Conservation (phyloP, 2,329 filamentous ascomycete species). For the Cladobotryum protrusum region DNA sequence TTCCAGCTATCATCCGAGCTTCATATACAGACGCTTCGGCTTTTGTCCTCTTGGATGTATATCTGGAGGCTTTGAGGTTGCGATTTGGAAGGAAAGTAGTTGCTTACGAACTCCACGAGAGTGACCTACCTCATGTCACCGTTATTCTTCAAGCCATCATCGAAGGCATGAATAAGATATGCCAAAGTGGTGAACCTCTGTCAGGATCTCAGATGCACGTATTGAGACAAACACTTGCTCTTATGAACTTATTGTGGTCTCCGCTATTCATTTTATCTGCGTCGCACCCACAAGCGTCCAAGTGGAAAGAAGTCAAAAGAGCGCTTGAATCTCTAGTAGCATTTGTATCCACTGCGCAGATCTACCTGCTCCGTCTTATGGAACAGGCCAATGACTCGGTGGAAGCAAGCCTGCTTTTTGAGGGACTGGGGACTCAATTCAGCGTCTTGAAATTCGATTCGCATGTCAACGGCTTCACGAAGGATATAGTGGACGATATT, state of each 20-base stretch:
- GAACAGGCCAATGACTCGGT: conserved; percentile 14
- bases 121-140: conserved; percentile 27
- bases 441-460: conserved; percentile 14
- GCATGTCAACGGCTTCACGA: conserved; percentile 34
- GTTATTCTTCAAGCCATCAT: conserved; percentile 27
- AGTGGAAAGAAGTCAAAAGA: conserved; percentile 17
- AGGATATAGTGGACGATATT: conserved; percentile 40
- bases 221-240: conserved; percentile 21
- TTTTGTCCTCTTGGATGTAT: conserved; percentile 47
- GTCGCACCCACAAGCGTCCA: conserved; percentile 3
- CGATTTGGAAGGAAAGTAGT: conserved; percentile 29
- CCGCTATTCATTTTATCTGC: conserved; percentile 19
- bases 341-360: conserved; percentile 16
- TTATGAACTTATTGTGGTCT: conserved; percentile 27
- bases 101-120: conserved; percentile 31
- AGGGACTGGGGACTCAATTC: conserved; percentile 12
- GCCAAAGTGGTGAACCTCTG: conserved; percentile 14
- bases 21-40: conserved; percentile 28
- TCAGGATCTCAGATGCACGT: conserved; percentile 22
- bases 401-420: conserved; percentile 18
- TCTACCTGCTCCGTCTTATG: conserved; percentile 15
- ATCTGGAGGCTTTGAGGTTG: conserved; percentile 36
- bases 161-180: conserved; percentile 22
- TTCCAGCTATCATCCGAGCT: conserved; percentile 46
- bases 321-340: conserved; percentile 14